Evolutionary conservation across 2,329 filamentous ascomycete genomes (phyloP).

Genomic region (Fusarium sp.): DNA sequence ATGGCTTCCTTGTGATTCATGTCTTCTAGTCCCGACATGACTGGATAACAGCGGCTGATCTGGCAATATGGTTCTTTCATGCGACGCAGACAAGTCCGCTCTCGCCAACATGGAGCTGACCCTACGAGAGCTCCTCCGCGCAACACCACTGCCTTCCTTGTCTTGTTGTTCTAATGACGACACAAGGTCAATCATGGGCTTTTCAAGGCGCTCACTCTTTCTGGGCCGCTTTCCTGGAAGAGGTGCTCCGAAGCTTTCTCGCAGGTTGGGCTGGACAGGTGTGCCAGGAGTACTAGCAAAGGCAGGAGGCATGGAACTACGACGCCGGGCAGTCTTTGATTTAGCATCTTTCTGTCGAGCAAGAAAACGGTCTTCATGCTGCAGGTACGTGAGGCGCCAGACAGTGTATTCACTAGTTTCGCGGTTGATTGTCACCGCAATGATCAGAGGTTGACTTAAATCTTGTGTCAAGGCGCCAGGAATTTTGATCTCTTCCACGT

Average conservation of each 20-base stretch:
- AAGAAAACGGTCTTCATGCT: conserved; percentile 67
- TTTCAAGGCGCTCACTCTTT: conserved; percentile 61
- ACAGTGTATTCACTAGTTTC: conserved; percentile 81
- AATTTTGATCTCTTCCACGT: conserved; percentile 74
- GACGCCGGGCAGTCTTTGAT: conserved; percentile 58
- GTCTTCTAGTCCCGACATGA: conserved; percentile 62
- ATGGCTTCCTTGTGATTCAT: conserved; percentile 71
- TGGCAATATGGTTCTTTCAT: conserved; percentile 81
- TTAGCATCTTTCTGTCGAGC: conserved; percentile 56
- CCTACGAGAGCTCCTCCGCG: conserved; percentile 72
- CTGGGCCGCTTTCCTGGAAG: conserved; percentile 61
- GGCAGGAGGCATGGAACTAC: conserved; percentile 72
- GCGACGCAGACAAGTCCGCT: conserved; percentile 84
- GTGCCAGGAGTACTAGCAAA: conserved; percentile 79
- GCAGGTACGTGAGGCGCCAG: conserved; percentile 83
- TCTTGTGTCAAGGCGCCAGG: conserved; percentile 51
- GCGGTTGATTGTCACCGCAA: conserved; percentile 83
- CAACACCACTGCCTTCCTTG: conserved; percentile 59
- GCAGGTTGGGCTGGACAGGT: conserved; percentile 72
- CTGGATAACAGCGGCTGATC: conserved; percentile 63
- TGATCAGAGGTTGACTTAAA: conserved; percentile 63
- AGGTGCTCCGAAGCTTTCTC: conserved; percentile 78
- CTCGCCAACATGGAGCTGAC: conserved; percentile 91
- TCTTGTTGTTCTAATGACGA: conserved; percentile 75
- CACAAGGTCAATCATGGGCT: conserved; percentile 69